Base-by-base conservation (phyloP, 1,284 basidiomycete species). In the Trichosporon sp. region DNA sequence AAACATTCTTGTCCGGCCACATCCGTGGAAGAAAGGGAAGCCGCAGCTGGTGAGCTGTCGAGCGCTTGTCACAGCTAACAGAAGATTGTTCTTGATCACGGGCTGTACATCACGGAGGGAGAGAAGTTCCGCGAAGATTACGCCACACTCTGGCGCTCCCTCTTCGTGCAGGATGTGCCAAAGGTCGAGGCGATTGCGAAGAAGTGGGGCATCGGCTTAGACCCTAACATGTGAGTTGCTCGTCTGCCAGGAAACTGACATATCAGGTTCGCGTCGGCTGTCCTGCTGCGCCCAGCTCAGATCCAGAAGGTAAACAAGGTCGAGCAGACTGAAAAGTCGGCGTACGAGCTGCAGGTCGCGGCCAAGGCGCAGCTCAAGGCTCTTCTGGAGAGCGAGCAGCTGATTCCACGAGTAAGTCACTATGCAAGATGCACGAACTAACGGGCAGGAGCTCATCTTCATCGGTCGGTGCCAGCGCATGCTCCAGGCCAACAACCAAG, bases 381-480 rank as follows among this genome's bases (percentile, higher is more conserved):
- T 2, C 84, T 86, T 77, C 77, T 87, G 67, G 83, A 85, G 75
- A 85, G 84, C 67, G 85, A 86, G 72, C 77, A 83, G 71, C 69
- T 85, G 32, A 84, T 86, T 18, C 85, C 85, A 0, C 74, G 83
- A 63, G 84, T 84, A 31, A 32, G 80, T 78, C 11, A 13, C 3
- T 13, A 3, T 27, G 12, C 12, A 1, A 29, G 1, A n/a, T 7
- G 47, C 47, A 15, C 25, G 12, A 60, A 21, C 8, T 51, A 9
- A 34, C 31, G 3, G n/a, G 25, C 89, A 92, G 83, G 91, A 89
- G 73, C 84, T 95, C 42, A 89, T 95, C 68, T 95, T 96, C 79
- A 84, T 95, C 31, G 88, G 89, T 0, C 85, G 93, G 69, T 92
- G 92, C 77, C 92, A 94, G 88, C 86, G 93, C 81, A 90, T 81